Conservation (phyloP, 2,329 filamentous ascomycete species). For the Parasarocladium wereldwijsianum region DNA sequence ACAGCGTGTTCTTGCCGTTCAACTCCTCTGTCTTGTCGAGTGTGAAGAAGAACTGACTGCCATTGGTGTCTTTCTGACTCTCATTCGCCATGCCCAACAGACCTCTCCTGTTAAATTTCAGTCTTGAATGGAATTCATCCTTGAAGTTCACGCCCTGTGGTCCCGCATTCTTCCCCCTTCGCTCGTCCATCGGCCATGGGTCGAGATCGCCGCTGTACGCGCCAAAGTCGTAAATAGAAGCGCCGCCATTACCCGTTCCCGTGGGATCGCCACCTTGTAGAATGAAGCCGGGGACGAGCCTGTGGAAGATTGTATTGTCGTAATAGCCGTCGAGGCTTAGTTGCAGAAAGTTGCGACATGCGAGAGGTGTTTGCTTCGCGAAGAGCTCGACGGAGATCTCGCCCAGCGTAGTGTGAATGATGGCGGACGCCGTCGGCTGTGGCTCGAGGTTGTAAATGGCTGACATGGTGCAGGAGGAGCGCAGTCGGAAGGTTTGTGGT, state of each 20-base stretch:
- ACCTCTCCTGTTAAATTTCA: conserved; percentile 86
- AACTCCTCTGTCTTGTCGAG: conserved; percentile 73
- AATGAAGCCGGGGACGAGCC: conserved; percentile 81
- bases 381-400: conserved; percentile 88
- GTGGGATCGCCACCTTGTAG: conserved; percentile 91
- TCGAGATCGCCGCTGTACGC: conserved; percentile 60
- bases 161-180: conserved; percentile 46
- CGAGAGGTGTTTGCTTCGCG: conserved; percentile 82
- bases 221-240: conserved; percentile 81
- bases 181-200: conserved; percentile 53
- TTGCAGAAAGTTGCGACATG: conserved; percentile 91
- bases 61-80: conserved; percentile 63
- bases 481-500: not conserved
- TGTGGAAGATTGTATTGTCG: conserved; percentile 84
- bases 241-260: conserved; percentile 79
- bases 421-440: conserved; percentile 80
- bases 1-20: conserved; percentile 81
- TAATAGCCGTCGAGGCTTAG: conserved; percentile 93
- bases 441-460: conserved; percentile 89
- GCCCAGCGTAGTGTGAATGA: conserved; percentile 79
- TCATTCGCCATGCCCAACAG: conserved; percentile 94
- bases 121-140: conserved; percentile 82
- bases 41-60: conserved; percentile 95
- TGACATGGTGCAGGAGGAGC: conserved; percentile 45
- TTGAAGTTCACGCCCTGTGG: conserved; percentile 45